Evolutionary conservation across 768 basidiomycete species (phyloP).

Genomic region (Grammothele lineata): DNA sequence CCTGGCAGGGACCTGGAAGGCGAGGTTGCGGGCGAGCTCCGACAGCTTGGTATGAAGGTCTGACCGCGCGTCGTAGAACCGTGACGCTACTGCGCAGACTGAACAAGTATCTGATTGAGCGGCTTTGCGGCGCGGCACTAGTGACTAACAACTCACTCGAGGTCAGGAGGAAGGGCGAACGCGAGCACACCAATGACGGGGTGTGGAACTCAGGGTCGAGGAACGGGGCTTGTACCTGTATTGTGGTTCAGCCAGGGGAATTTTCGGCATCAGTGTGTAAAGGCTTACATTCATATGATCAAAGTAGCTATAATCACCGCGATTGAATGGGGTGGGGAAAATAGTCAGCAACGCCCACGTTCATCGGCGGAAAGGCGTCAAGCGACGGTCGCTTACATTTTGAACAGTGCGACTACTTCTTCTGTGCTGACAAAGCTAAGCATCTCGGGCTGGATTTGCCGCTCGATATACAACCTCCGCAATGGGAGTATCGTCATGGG

Average conservation of each 20-base stretch:
- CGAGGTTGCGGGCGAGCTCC: constrained; percentile 81
- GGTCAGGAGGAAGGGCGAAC: constrained; percentile 92
- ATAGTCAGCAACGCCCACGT: background rate
- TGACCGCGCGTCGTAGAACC: constrained; percentile 78
- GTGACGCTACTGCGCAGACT: constrained; percentile 96
- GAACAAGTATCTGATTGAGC: too few relatives aligned
- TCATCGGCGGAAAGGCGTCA: constrained; percentile 1
- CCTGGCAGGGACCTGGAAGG: constrained; percentile 79
- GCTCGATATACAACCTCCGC: constrained; percentile 78
- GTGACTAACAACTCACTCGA: constrained; percentile 53
- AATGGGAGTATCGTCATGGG: constrained; percentile 88
- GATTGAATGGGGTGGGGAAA: constrained; percentile 4
- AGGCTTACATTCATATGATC: constrained; percentile 65
- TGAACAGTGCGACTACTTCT: constrained; percentile 87
- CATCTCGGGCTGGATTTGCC: constrained; percentile 92
- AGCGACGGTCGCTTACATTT: constrained; percentile 57
- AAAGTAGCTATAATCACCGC: constrained; percentile 52
- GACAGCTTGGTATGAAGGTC: constrained; percentile 78
- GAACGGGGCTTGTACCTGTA: constrained; percentile 72
- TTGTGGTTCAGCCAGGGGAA: constrained; percentile 10
- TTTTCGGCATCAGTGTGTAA: constrained; percentile 1
- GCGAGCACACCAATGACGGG: constrained; percentile 87
- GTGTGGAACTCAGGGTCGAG: constrained; percentile 90
- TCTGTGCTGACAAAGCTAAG: constrained; percentile 82
- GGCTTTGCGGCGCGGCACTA: background rate